Evolutionary conservation across 176 grass and related monocot species (phyloP), one percentile per base, ranked within the genome.

Genomic region (Cymbopogon citratus): DNA sequence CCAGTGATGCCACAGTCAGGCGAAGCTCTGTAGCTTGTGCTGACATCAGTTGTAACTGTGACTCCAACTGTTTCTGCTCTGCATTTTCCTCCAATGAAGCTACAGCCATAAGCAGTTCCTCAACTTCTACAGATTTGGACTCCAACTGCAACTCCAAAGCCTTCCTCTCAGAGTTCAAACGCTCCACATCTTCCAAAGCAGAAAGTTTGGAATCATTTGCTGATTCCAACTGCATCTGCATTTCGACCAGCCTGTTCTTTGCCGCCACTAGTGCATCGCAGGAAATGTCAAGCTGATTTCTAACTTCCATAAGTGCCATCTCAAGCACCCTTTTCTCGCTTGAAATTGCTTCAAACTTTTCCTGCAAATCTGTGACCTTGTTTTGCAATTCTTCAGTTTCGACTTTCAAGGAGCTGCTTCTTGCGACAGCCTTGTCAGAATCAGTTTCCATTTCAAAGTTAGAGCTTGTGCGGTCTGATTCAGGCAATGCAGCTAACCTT

Each of bases 201-300:
- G 74, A 76, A 76, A 85, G 67, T 81, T 93, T 91, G 46, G 85
- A 81, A 11, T 90, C 46, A 64, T 85, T 90, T 74, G 80, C 85
- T 10, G 60, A 91, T 51, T 95, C 89, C 83, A 93, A 26, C 13
- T 93, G 87, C 81, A 79, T 85, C 49, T 93, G 89, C 90, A 93
- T 85, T 83, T 99, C 91, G 19, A 95, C 49, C 69, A 99, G 81
- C 73, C 90, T 93, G 14, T 89, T 86, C 82, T 93, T 92, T 69
- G 92, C 89, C 9, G 74, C 89, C 49, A 73, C 67, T 38, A 94
- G 87, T 3, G 85, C 81, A 73, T 89, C 77, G 18, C 85, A 83
- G 35, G 91, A 93, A 14, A 87, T 63, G 54, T 95, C 87, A 71
- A 93, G 87, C 77, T 93, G 96, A 81, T 77, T 88, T 81, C 77